Conservation (phyloP, 2,329 filamentous ascomycete species). For the Achaetomium macrosporum region DNA sequence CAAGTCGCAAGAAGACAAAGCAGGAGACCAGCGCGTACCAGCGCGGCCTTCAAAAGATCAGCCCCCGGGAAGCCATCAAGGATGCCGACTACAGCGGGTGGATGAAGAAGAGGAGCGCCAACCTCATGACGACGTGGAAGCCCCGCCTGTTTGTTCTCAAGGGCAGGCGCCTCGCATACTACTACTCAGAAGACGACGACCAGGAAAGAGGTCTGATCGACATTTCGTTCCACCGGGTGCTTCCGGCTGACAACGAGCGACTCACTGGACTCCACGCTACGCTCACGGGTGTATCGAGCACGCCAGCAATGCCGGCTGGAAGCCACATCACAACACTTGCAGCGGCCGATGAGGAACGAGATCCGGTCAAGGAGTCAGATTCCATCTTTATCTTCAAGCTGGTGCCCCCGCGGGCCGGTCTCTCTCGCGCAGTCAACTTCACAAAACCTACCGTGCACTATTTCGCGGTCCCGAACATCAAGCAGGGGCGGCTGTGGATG, state of each 20-base stretch:
- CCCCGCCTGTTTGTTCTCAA: slow-evolving; percentile 91
- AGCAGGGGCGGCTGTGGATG: slow-evolving; percentile 93
- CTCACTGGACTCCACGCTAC: slow-evolving; percentile 88
- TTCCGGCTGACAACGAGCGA: slow-evolving; percentile 86
- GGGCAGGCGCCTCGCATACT: slow-evolving; percentile 87
- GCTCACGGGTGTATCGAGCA: slow-evolving; percentile 75
- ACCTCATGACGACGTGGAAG: slow-evolving; percentile 97
- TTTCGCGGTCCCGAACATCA: slow-evolving; percentile 88
- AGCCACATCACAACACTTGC: slow-evolving; percentile 42
- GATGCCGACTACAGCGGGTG: slow-evolving; percentile 91
- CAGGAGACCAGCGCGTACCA: slow-evolving; percentile 94
- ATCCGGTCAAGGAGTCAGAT: slow-evolving; percentile 40
- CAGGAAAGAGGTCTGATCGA: slow-evolving; percentile 95
- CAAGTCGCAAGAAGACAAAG: slow-evolving; percentile 67
- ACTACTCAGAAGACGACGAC: slow-evolving; percentile 87
- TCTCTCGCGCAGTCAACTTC: slow-evolving; percentile 90
- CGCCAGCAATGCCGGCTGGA: slow-evolving; percentile 50
- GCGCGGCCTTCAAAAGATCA: slow-evolving; percentile 74
- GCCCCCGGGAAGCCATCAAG: slow-evolving; percentile 75
- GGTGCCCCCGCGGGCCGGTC: slow-evolving; percentile 78
- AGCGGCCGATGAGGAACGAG: slow-evolving; percentile 44
- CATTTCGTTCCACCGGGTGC: slow-evolving; percentile 94
- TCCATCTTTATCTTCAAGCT: slow-evolving; percentile 97
- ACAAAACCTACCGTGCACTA: slow-evolving; percentile 97
- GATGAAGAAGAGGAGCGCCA: slow-evolving; percentile 99